Evolutionary conservation across 192 early-diverging fungal species (phyloP).

Genomic region (Spinellus fusiger): DNA sequence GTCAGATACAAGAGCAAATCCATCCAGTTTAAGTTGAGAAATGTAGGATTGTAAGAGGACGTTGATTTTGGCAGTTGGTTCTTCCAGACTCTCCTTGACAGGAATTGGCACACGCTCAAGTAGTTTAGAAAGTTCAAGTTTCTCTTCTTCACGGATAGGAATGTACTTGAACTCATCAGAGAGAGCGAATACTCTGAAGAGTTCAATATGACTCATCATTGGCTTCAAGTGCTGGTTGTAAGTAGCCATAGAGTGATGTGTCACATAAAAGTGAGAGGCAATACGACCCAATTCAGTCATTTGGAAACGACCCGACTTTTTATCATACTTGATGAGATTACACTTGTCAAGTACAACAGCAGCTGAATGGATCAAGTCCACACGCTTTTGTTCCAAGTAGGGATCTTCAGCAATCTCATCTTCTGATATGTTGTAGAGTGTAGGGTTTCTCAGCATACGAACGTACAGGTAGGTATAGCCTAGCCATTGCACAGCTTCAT

Average conservation of each 20-base stretch:
- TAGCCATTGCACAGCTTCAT: slow-evolving; percentile 95
- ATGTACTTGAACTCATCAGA: slow-evolving; percentile 95
- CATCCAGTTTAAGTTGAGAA: slow-evolving; percentile 87
- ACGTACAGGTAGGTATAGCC: slow-evolving; percentile 95
- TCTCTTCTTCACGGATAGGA: slow-evolving; percentile 82
- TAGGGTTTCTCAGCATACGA: slow-evolving; percentile 89
- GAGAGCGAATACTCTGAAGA: slow-evolving; percentile 78
- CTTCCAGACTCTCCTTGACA: slow-evolving; percentile 87
- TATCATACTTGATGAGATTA: slow-evolving; percentile 92
- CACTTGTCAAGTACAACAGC: slow-evolving; percentile 83
- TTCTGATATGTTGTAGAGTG: slow-evolving; percentile 70
- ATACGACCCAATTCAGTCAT: slow-evolving; percentile 93
- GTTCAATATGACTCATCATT: slow-evolving; percentile 90
- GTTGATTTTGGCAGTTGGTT: slow-evolving; percentile 89
- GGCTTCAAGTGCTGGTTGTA: slow-evolving; percentile 94
- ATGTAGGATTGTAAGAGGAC: slow-evolving; percentile 93
- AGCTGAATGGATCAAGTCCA: slow-evolving; percentile 88
- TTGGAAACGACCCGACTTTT: slow-evolving; percentile 81
- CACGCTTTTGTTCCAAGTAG: slow-evolving; percentile 75
- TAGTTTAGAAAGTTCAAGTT: slow-evolving; percentile 68
- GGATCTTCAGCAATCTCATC: slow-evolving; percentile 76
- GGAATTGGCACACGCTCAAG: slow-evolving; percentile 88
- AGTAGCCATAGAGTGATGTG: slow-evolving; percentile 83
- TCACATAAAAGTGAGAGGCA: slow-evolving; percentile 95
- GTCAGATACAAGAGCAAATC: slow-evolving; percentile 94